A percentile compares a stretch with the other conserved stretches of the same genome.
These are phyloP conservation scores for Solanum hybrid DNA, from an alignment of 305 asterid genomes.

Conservation along the genomic window DNA sequence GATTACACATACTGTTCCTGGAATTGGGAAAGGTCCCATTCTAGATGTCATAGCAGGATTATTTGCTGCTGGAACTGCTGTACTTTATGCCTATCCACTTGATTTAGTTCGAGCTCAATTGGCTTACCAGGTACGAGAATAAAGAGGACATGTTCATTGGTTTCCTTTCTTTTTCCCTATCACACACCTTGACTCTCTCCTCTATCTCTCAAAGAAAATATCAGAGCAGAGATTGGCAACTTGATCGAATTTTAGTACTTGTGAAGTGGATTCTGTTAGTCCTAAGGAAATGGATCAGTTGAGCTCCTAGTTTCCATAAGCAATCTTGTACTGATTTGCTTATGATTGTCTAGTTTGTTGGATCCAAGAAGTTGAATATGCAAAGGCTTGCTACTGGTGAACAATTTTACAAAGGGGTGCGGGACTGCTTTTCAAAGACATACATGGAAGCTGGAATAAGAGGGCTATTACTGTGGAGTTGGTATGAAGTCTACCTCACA, in stretches of 20 bases:
- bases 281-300: neutral
- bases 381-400: constrained; percentile 26
- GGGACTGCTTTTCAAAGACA: constrained; percentile 74
- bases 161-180: neutral
- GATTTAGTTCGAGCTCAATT: constrained; percentile 82
- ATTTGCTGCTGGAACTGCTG: constrained; percentile 88
- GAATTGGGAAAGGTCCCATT: constrained; percentile 60
- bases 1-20: constrained; percentile 59
- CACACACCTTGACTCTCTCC: neutral
- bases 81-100: constrained; percentile 75
- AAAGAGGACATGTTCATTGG: neutral
- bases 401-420: constrained; percentile 50
- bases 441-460: constrained; percentile 63
- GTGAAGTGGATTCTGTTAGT: neutral
- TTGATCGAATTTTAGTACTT: neutral
- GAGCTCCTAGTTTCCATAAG: neutral
- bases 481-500: constrained; percentile 36
- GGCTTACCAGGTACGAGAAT: constrained; percentile 68
- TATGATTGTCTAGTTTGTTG: constrained; percentile 46
- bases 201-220: neutral
- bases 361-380: constrained; percentile 32
- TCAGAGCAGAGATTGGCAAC: neutral
- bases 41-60: constrained; percentile 83
- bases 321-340: constrained; percentile 15
- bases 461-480: constrained; percentile 81